These are phyloP conservation scores for Sporopachydermia quercuum DNA, from an alignment of 805 yeast species.

Conservation along the genomic window DNA sequence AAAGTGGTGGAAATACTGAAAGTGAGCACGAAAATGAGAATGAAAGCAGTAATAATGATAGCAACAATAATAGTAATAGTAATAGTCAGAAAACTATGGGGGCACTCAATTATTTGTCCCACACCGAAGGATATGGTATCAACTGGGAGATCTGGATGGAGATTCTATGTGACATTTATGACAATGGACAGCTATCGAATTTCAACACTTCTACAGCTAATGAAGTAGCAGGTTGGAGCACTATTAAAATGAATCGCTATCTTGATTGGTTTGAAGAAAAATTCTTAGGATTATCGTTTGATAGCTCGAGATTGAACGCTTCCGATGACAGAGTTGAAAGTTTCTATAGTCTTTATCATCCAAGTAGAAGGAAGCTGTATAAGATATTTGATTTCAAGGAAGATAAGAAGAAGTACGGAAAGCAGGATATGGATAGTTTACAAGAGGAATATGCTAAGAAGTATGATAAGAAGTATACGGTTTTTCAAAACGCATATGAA, in stretches of 20 bases:
- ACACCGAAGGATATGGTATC: slow-evolving; percentile 35
- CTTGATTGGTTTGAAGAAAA: slow-evolving; percentile 32
- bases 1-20: slow-evolving; percentile 7
- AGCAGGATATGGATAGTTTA: background rate
- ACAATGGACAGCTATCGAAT: slow-evolving; percentile 13
- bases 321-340: background rate
- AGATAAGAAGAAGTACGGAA: background rate
- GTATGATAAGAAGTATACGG: too few species aligned
- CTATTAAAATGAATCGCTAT: slow-evolving; percentile 29
- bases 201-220: slow-evolving; percentile 7
- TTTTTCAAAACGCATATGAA: too few species aligned
- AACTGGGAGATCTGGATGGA: slow-evolving; percentile 33
- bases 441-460: background rate
- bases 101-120: slow-evolving; percentile 19
- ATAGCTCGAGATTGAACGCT: background rate
- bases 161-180: slow-evolving; percentile 27
- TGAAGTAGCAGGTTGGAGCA: slow-evolving; percentile 33
- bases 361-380: background rate
- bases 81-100: slow-evolving; percentile 6
- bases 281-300: slow-evolving; percentile 3
- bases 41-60: slow-evolving; percentile 5
- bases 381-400: background rate
- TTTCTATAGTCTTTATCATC: background rate
- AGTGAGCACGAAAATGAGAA: slow-evolving; percentile 9
- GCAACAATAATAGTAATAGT: slow-evolving; percentile 6